Conservation (phyloP, 352 stramenopile species). For the Phytophthora megakarya region DNA sequence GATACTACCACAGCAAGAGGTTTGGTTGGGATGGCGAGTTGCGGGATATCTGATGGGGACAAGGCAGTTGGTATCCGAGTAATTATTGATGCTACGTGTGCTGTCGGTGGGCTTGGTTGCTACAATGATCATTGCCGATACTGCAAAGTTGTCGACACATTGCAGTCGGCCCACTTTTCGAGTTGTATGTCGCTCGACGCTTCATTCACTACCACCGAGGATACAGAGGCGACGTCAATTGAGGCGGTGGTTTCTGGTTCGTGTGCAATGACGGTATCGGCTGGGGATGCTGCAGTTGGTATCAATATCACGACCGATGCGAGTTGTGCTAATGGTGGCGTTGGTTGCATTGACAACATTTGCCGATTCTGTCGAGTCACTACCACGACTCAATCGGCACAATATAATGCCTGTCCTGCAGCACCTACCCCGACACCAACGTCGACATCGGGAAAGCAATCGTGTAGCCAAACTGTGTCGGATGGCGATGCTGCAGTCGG, state of each 20-base stretch:
- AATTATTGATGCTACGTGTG: slow-evolving; percentile 33
- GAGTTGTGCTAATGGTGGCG: slow-evolving; percentile 31
- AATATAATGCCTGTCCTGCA: no score
- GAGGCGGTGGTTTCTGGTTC: neutral
- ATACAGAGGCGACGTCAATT: slow-evolving; percentile 1
- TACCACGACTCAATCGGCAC: slow-evolving; percentile 33
- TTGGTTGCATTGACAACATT: slow-evolving; percentile 41
- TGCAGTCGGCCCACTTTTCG: slow-evolving; percentile 38
- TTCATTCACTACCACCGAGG: slow-evolving; percentile 3
- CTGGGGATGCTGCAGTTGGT: slow-evolving; percentile 33
- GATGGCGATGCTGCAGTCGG: slow-evolving; percentile 39
- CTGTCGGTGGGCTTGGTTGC: slow-evolving; percentile 44
- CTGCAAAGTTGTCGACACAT: slow-evolving; percentile 40
- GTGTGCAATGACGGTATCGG: slow-evolving; percentile 29
- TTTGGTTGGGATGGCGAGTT: slow-evolving; percentile 14
- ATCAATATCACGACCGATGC: slow-evolving; percentile 40
- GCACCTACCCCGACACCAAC: neutral
- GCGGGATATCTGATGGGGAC: slow-evolving; percentile 36
- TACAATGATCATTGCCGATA: slow-evolving; percentile 49
- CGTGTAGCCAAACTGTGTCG: slow-evolving; percentile 33
- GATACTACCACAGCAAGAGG: slow-evolving; percentile 18
- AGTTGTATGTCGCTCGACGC: slow-evolving; percentile 24
- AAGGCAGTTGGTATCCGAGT: slow-evolving; percentile 39
- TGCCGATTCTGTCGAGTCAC: slow-evolving; percentile 44
- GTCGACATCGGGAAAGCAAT: slow-evolving; percentile 3